Base-by-base conservation (phyloP, 257 asterid species). In the Thymus mandschuricus region DNA sequence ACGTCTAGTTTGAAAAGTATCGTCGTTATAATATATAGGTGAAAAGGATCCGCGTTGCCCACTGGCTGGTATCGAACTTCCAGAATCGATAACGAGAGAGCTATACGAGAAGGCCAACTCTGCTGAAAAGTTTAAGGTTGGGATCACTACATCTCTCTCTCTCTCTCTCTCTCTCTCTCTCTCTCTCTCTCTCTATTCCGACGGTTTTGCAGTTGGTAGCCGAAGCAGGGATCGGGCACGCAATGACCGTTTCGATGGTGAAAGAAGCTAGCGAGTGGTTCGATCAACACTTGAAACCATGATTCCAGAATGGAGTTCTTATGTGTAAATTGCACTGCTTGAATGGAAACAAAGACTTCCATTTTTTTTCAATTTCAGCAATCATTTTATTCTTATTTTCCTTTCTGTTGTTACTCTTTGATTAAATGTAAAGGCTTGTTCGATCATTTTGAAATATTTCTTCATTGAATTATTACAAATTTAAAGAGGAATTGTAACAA, bases 21-120 rank as follows among this genome's bases (percentile, higher is more conserved):
- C 51, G 21, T 2, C 15, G 3, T 11, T 5, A 3, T 46, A 46
- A 10, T 46, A 7, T 38, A 46, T 13, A 92, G 98, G 96, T 9
- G 79, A 78, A 71, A 79, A 86, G 29, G 97, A 94, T 79, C 96
- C 95, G 30, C 98, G 98, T 31, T 86, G 96, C 66, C 97, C 98
- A 31, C 66, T 83, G 30, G 73, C 49, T 63, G 97, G 98, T 52
- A 70, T 89, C 64, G 79, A 87, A 70, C 83, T 83, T 76, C 82
- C 90, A 21, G 85, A 68, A 77, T 74, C 88, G 50, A 85, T 64
- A 77, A 81, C 90, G 10, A 57, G 60, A 30, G 33, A 81, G 75
- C 60, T 64, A 31, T 89, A 68, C 49, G 84, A 70, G 49, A 62
- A 84, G 63, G 77, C 80, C 58, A 62, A 57, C 35, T 61, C 74